A percentile compares a stretch with the other conserved stretches of the same genome.
Evolutionary conservation across 2,329 filamentous ascomycete species (phyloP).

Genomic region (Sordariomycetes sp.): DNA sequence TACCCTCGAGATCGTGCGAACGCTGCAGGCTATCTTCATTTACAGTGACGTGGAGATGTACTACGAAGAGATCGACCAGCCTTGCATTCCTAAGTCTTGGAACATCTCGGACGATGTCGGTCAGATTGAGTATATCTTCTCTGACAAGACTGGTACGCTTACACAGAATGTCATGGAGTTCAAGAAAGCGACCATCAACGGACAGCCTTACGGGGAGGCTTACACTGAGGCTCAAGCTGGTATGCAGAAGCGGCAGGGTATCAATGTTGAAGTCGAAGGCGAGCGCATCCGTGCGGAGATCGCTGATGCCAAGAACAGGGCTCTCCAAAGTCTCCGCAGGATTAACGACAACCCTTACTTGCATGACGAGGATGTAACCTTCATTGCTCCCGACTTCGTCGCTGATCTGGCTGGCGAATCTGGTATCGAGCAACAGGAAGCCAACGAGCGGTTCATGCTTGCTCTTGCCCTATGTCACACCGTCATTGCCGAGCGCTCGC

Average conservation of each 20-base stretch:
- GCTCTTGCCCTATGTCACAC: slow-evolving; percentile 93
- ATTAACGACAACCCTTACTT: slow-evolving; percentile 87
- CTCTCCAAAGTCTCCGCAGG: slow-evolving; percentile 63
- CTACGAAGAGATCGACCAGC: slow-evolving; percentile 87
- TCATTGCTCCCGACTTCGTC: slow-evolving; percentile 84
- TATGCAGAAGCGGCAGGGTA: slow-evolving; percentile 85
- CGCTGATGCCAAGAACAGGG: slow-evolving; percentile 62
- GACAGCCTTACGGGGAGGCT: slow-evolving; percentile 91
- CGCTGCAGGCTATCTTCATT: slow-evolving; percentile 91
- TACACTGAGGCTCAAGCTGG: slow-evolving; percentile 96
- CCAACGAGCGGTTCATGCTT: slow-evolving; percentile 88
- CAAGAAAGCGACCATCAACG: slow-evolving; percentile 96
- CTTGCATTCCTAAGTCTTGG: slow-evolving; percentile 96
- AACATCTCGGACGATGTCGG: slow-evolving; percentile 98
- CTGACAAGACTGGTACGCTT: slow-evolving; percentile 92
- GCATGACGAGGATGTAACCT: slow-evolving; percentile 81
- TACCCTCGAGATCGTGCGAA: slow-evolving; percentile 89
- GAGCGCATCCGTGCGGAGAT: slow-evolving; percentile 69
- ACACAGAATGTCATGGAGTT: slow-evolving; percentile 99
- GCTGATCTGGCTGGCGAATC: slow-evolving; percentile 71
- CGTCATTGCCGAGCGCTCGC: slow-evolving; percentile 82
- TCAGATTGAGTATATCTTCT: slow-evolving; percentile 99
- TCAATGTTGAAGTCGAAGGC: slow-evolving; percentile 76
- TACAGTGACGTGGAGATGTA: slow-evolving; percentile 97
- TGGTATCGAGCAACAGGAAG: slow-evolving; percentile 64